Percentiles rank a stretch among this genome's conserved stretches.
These are phyloP conservation scores for Pleurotus citrinopileatus DNA, from an alignment of 768 basidiomycete species.

Conservation along the genomic window DNA sequence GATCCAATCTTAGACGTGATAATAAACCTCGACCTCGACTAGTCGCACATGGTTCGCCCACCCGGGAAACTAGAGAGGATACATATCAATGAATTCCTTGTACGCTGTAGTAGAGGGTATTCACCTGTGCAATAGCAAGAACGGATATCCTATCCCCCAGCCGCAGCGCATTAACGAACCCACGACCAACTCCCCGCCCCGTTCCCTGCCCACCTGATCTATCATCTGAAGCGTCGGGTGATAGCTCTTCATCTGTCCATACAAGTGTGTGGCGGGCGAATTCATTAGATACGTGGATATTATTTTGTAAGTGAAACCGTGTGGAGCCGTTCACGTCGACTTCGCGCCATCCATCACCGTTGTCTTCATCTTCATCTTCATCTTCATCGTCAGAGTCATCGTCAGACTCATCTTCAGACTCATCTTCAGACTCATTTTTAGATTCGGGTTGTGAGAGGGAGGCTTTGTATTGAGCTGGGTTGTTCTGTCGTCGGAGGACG, in stretches of 20 bases:
- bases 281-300: conserved; percentile 21
- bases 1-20: too few relatives aligned
- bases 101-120: neutral
- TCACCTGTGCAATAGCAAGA: conserved; percentile 26
- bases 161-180: conserved; percentile 19
- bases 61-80: too few relatives aligned
- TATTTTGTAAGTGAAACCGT: conserved; percentile 26
- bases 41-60: too few relatives aligned
- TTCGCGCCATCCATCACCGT: conserved; percentile 12
- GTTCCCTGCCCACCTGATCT: conserved; percentile 10
- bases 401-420: too few relatives aligned
- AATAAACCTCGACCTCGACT: too few relatives aligned
- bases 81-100: too few relatives aligned
- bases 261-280: conserved; percentile 18
- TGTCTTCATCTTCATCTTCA: too few relatives aligned
- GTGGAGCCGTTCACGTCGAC: neutral
- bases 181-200: conserved; percentile 12
- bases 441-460: too few relatives aligned
- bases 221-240: conserved; percentile 12
- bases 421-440: too few relatives aligned
- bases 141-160: conserved; percentile 22
- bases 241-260: conserved; percentile 19
- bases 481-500: conserved; percentile 22
- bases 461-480: too few relatives aligned
- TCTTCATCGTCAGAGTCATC: too few relatives aligned